Percentiles rank a stretch among this genome's conserved stretches.
Evolutionary conservation across 2,329 filamentous ascomycete genomes (phyloP).

Genomic region (Aspergillus pseudonomiae): DNA sequence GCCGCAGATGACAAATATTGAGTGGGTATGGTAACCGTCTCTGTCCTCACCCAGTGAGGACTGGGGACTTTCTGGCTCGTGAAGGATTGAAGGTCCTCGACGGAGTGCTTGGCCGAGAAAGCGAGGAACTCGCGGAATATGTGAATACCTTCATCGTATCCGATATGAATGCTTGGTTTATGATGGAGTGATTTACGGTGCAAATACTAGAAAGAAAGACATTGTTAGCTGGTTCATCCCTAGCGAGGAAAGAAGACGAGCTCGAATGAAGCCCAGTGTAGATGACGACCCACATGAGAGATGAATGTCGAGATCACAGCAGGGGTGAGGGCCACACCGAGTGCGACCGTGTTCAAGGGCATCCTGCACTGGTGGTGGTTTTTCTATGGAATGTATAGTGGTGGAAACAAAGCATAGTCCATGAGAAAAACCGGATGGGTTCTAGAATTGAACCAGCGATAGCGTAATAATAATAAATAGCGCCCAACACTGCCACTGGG

Average conservation of each 20-base stretch:
- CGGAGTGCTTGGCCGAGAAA: conserved; percentile 83
- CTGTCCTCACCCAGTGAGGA: conserved; percentile 82
- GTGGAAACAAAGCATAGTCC: background rate
- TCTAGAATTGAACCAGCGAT: background rate
- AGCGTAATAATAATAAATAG: background rate
- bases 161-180: conserved; percentile 86
- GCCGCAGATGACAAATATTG: conserved; percentile 69
- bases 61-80: conserved; percentile 89
- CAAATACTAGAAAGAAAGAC: conserved; percentile 65
- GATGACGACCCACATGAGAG: conserved; percentile 69
- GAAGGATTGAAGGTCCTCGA: conserved; percentile 92
- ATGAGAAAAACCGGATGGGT: background rate
- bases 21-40: conserved; percentile 67
- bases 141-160: conserved; percentile 89
- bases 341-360: conserved; percentile 76
- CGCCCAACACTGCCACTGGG: background rate
- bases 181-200: conserved; percentile 74
- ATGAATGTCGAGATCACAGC: conserved; percentile 85
- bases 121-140: conserved; percentile 83
- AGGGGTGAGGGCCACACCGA: conserved; percentile 82
- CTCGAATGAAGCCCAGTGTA: background rate
- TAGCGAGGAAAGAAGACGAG: background rate
- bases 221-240: conserved; percentile 13
- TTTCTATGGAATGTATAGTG: background rate
- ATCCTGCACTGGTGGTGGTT: conserved; percentile 38